A percentile compares a stretch with the other conserved stretches of the same genome.
Conservation (phyloP, 2,329 filamentous ascomycete genomes). For the Penicillium fuscoglaucum region DNA sequence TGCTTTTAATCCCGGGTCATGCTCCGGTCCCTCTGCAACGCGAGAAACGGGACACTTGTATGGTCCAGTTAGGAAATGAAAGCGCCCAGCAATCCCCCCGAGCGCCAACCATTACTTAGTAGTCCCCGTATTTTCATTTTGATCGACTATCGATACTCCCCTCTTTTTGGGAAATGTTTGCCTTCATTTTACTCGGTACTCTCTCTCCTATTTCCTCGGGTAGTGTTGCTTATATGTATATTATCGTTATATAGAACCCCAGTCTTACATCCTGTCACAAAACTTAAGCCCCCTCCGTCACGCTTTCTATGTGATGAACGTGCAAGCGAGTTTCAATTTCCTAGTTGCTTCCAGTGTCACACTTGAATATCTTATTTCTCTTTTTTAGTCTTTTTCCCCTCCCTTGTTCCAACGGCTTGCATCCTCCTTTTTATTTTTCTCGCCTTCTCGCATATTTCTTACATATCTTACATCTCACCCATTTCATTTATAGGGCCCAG, state of each 20-base stretch:
- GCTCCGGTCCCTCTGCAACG: constrained; percentile 4
- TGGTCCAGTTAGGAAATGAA: constrained; percentile 29
- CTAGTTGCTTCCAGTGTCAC: constrained; percentile 9
- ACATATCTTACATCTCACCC: constrained; percentile 9
- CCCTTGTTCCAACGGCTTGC: constrained; percentile 12
- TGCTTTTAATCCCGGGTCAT: constrained; percentile 20
- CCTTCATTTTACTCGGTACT: neutral
- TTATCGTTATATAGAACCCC: constrained; percentile 18
- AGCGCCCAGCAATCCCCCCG: constrained; percentile 30
- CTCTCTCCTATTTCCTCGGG: neutral
- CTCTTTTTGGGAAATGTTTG: constrained; percentile 4
- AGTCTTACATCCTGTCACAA: constrained; percentile 20
- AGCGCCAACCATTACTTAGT: constrained; percentile 28
- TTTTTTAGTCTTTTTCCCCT: constrained; percentile 10
- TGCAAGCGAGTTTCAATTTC: constrained; percentile 18
- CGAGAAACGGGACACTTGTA: constrained; percentile 16
- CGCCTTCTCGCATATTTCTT: constrained; percentile 17
- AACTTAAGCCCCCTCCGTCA: constrained; percentile 26
- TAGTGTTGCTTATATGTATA: constrained; percentile 19
- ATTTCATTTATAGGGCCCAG: constrained; percentile 19
- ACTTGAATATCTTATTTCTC: constrained; percentile 6
- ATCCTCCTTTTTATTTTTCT: constrained; percentile 8
- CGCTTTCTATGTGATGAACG: constrained; percentile 26
- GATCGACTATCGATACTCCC: constrained; percentile 27
- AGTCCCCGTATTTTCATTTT: constrained; percentile 17